Conservation (phyloP, 2,329 filamentous ascomycete genomes). For the Xylariaceae sp. region DNA sequence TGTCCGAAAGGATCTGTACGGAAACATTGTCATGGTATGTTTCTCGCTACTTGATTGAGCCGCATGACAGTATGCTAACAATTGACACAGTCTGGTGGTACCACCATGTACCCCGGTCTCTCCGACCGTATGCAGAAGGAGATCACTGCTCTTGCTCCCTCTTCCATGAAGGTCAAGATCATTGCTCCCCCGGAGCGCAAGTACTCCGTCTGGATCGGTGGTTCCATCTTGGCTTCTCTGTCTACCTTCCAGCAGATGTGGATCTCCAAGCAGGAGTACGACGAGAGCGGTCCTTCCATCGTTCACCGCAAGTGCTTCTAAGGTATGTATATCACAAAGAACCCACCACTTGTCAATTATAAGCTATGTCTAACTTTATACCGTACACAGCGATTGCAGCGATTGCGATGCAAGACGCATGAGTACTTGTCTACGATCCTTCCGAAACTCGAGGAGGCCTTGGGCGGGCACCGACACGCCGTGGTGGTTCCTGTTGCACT, state of each 20-base stretch:
- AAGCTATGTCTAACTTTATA: background rate
- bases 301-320: slow-evolving; percentile 99
- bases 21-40: slow-evolving; percentile 99
- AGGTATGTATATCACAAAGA: slow-evolving; percentile 48
- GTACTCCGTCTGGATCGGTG: slow-evolving; percentile 99
- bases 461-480: too few species aligned
- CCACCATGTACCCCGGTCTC: slow-evolving; percentile 99
- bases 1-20: slow-evolving; percentile 99
- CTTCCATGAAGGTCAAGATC: slow-evolving; percentile 99
- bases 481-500: slow-evolving; percentile 36
- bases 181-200: slow-evolving; percentile 99
- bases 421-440: slow-evolving; percentile 31
- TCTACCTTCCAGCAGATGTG: slow-evolving; percentile 99
- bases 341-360: background rate
- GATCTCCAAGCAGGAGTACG: slow-evolving; percentile 99
- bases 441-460: slow-evolving; percentile 32
- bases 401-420: slow-evolving; percentile 17
- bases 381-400: slow-evolving; percentile 12
- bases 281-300: slow-evolving; percentile 98
- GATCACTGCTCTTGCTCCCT: slow-evolving; percentile 98
- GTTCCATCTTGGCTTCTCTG: slow-evolving; percentile 98
- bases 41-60: slow-evolving; percentile 5
- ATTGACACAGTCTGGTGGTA: slow-evolving; percentile 83
- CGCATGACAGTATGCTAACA: slow-evolving; percentile 6
- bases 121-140: slow-evolving; percentile 99